Base-by-base conservation (phyloP, 2,329 filamentous ascomycete species). In the Harringtonia aguacate region DNA sequence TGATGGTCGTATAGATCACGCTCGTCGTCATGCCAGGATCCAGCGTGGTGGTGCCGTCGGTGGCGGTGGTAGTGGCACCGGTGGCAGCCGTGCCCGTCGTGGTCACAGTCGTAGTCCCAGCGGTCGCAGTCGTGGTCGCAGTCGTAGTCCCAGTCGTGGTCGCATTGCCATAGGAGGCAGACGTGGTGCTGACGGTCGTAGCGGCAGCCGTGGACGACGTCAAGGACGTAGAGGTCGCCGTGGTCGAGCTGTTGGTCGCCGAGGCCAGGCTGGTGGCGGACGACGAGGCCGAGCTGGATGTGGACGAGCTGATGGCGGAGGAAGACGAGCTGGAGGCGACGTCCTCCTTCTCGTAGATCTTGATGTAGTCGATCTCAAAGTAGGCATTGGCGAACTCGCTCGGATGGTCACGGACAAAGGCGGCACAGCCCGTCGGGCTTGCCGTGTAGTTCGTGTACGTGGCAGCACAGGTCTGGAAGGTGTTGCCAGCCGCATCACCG, bases 401-500 rank as follows among this genome's bases (percentile, higher is more conserved):
- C 1, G 66, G 62, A 52, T 64, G 55, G 15, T 52, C 50, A 27
- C 54, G 53, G 29, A 71, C 63, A 39, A 62, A 70, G 24, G 57
- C 53, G 17, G 48, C 43, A 55, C 67, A 70, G 38, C 47, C 47
- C 1, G 6, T 2, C 13, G 30, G 17, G n/a, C 5, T 40, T 17
- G 54, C 53, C 2, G 36, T 44, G 35, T 54, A 52, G 17, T 47
- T 46, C 8, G 60, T 55, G 38, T 43, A 38, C 28, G 42, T 41
- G 14, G 45, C 40, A 31, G 53, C 40, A 37, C 48, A 47, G 56
- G 29, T 14, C 20, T n/a, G 41, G 30, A 51, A 48, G 42, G 46
- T 51, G 34, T 54, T 52, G 41, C 59, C 79, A 2, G 81, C 81
- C 66, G 80, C 84, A 53, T 79, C 74, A 17, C 84, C 85, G 58